phyloP scores from a whole-genome alignment of 2,329 filamentous ascomycete species.

The Phyllosticta paracitricarpa region DNA sequence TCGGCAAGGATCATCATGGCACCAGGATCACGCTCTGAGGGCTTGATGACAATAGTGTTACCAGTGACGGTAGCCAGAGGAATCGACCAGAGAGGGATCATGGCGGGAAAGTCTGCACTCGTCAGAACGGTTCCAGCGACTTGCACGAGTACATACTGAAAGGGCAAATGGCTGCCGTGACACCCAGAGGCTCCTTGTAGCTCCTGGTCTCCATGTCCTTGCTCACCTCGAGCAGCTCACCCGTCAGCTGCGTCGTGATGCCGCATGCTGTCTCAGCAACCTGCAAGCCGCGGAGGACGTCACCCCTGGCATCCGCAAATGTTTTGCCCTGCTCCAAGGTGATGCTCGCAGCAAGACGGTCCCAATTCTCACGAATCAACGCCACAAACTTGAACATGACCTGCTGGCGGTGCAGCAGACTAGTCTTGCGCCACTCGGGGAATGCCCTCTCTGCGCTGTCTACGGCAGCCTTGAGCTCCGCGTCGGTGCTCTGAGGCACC shows the following conservation, averaged over 20 bases:
- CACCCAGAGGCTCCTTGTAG: slow-evolving; percentile 71
- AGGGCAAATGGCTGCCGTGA: slow-evolving; percentile 75
- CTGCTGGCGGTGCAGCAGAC: slow-evolving; percentile 64
- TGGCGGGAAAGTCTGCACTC: slow-evolving; percentile 67
- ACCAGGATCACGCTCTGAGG: slow-evolving; percentile 75
- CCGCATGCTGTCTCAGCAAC: slow-evolving; percentile 75
- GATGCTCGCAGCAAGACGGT: slow-evolving; percentile 73
- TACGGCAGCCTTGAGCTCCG: slow-evolving; percentile 64
- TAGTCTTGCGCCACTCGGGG: slow-evolving; percentile 61
- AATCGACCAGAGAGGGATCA: slow-evolving; percentile 89
- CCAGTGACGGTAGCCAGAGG: slow-evolving; percentile 75
- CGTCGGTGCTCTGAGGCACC: slow-evolving; percentile 71
- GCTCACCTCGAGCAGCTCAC: slow-evolving; percentile 73
- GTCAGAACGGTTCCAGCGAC: not conserved
- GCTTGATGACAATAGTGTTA: slow-evolving; percentile 78
- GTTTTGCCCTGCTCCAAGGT: slow-evolving; percentile 86
- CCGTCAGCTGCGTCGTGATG: slow-evolving; percentile 72
- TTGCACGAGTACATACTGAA: slow-evolving; percentile 53
- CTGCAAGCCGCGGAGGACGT: slow-evolving; percentile 73
- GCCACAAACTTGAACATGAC: slow-evolving; percentile 81
- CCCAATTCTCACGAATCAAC: slow-evolving; percentile 76
- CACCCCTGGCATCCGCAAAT: slow-evolving; percentile 70
- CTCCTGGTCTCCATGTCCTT: slow-evolving; percentile 85
- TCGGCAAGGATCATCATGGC: slow-evolving; percentile 79
- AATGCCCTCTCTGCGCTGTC: slow-evolving; percentile 69